Evolutionary conservation across 2,329 filamentous ascomycete genomes (phyloP).

Genomic region (Mariannaea elegans): DNA sequence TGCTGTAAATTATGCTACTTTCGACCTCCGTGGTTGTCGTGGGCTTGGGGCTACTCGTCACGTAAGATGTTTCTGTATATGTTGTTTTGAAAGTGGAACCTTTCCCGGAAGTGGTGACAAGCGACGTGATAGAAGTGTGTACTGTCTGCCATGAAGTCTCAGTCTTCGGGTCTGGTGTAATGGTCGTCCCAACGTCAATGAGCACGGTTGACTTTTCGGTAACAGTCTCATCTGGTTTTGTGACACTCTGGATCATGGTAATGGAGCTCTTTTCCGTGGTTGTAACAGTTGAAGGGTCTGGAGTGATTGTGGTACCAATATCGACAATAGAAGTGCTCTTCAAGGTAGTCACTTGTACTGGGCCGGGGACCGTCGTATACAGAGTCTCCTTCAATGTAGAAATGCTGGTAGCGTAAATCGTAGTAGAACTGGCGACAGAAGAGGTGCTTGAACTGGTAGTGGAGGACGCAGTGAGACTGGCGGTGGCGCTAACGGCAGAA

Average conservation of each 20-base stretch:
- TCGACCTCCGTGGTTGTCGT: conserved; percentile 27
- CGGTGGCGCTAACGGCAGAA: background rate
- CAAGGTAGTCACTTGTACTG: conserved; percentile 22
- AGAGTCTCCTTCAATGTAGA: conserved; percentile 27
- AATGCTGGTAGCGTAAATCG: conserved; percentile 31
- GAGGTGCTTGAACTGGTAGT: conserved; percentile 1
- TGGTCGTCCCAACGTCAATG: conserved; percentile 43
- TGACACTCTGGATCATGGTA: conserved; percentile 21
- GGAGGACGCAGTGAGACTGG: background rate
- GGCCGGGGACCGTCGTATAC: conserved; percentile 22
- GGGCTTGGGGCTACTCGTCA: conserved; percentile 36
- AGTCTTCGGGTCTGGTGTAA: conserved; percentile 42
- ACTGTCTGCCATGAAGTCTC: conserved; percentile 31
- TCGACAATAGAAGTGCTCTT: conserved; percentile 28
- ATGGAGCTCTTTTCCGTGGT: conserved; percentile 28
- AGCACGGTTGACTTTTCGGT: conserved; percentile 41
- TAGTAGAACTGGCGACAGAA: conserved; percentile 24
- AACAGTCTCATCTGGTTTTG: conserved; percentile 31
- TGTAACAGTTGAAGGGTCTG: conserved; percentile 28
- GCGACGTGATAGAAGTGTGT: conserved; percentile 13
- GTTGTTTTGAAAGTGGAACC: conserved; percentile 19
- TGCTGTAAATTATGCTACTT: conserved; percentile 25
- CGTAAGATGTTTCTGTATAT: conserved; percentile 24
- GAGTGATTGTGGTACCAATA: conserved; percentile 33
- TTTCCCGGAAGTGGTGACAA: conserved; percentile 23